A percentile compares a stretch with the other conserved stretches of the same genome.
Evolutionary conservation across 2,329 filamentous ascomycete species (phyloP).

Genomic region (Epichloe aotearoae): DNA sequence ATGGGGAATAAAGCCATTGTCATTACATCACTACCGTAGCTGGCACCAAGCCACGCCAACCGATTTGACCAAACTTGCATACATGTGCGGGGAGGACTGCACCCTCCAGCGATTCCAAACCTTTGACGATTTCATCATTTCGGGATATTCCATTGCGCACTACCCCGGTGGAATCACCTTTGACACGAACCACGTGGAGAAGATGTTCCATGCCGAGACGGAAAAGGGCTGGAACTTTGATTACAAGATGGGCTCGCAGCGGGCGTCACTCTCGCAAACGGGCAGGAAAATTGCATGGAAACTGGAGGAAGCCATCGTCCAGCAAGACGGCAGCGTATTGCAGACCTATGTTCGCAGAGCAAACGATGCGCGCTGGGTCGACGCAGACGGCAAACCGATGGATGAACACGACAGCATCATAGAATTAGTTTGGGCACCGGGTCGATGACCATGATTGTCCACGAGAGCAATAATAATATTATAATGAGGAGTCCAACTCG

Average conservation of each 20-base stretch:
- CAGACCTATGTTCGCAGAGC: slow-evolving; percentile 39
- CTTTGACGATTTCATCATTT: slow-evolving; percentile 38
- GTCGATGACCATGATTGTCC: no score
- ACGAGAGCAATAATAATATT: no score
- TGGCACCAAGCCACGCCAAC: slow-evolving; percentile 42
- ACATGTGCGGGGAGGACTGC: slow-evolving; percentile 34
- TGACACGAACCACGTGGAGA: slow-evolving; percentile 34
- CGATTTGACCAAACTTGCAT: slow-evolving; percentile 41
- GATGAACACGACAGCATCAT: slow-evolving; percentile 38
- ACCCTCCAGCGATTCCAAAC: slow-evolving; percentile 44
- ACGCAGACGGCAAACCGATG: slow-evolving; percentile 30
- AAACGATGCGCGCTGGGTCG: slow-evolving; percentile 38
- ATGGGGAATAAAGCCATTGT: slow-evolving; percentile 42
- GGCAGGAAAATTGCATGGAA: slow-evolving; percentile 40
- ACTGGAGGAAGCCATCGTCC: slow-evolving; percentile 31
- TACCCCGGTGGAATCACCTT: slow-evolving; percentile 38
- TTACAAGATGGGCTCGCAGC: slow-evolving; percentile 35
- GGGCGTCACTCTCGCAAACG: slow-evolving; percentile 30
- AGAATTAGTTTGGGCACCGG: slow-evolving; percentile 41
- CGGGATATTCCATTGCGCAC: slow-evolving; percentile 44
- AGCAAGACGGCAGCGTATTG: slow-evolving; percentile 33
- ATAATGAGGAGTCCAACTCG: no score
- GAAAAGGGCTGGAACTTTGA: slow-evolving; percentile 35
- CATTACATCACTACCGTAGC: slow-evolving; percentile 50
- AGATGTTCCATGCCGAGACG: slow-evolving; percentile 35